Percentiles rank a stretch among this genome's conserved stretches.
Conservation (phyloP, 2,329 filamentous ascomycete species). For the Botryosphaeria dothidea region DNA sequence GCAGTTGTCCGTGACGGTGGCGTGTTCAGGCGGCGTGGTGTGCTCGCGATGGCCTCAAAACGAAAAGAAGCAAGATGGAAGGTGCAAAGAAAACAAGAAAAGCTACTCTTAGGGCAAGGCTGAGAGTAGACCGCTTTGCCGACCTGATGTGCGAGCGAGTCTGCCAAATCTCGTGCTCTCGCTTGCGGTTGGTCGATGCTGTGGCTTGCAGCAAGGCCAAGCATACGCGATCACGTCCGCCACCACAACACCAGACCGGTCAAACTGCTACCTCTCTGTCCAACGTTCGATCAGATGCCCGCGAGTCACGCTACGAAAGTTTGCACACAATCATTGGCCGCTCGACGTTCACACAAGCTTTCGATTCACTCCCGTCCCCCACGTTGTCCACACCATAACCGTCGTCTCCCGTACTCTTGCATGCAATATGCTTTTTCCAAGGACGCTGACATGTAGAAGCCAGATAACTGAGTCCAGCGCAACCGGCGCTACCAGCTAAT, state of each 20-base stretch:
- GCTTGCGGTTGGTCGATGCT: background rate
- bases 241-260: background rate
- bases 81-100: background rate
- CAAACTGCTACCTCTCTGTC: background rate
- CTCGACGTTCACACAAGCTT: background rate
- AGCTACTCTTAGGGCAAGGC: background rate
- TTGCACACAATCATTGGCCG: background rate
- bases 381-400: background rate
- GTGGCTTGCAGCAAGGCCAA: background rate
- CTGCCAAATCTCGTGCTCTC: background rate
- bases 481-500: background rate
- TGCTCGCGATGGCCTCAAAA: background rate
- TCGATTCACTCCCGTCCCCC: conserved; percentile 4
- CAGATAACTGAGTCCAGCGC: background rate
- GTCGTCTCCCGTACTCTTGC: background rate
- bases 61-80: background rate
- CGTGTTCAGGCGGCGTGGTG: background rate
- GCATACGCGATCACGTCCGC: background rate
- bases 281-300: background rate
- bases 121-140: background rate
- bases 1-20: conserved; percentile 3
- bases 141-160: no score
- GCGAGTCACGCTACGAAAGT: background rate
- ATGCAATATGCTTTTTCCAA: background rate
- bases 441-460: background rate